These are phyloP conservation scores for Diaporthe sp. DNA, from an alignment of 2,329 filamentous ascomycete species.

Conservation along the genomic window DNA sequence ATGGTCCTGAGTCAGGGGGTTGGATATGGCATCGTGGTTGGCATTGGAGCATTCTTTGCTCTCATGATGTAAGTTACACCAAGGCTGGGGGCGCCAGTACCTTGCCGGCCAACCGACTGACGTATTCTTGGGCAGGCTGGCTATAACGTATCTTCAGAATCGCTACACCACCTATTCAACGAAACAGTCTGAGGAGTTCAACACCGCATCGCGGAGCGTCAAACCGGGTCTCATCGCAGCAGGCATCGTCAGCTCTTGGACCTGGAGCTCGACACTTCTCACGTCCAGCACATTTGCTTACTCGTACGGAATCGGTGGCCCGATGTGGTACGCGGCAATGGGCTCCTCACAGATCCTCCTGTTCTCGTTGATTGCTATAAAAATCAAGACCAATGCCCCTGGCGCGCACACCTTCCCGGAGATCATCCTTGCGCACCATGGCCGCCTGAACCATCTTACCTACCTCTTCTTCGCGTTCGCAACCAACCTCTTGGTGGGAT, in stretches of 20 bases:
- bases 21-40: conserved; percentile 62
- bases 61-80: conserved; percentile 47
- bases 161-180: conserved; percentile 51
- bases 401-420: conserved; percentile 55
- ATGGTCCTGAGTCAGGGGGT: conserved; percentile 37
- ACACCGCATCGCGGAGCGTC: conserved; percentile 54
- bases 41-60: conserved; percentile 57
- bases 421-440: conserved; percentile 51
- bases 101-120: not conserved
- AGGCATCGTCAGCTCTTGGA: conserved; percentile 60
- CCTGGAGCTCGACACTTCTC: conserved; percentile 57
- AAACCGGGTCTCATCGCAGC: conserved; percentile 57
- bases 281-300: conserved; percentile 54
- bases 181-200: conserved; percentile 57
- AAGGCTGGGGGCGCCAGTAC: not conserved
- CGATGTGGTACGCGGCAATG: conserved; percentile 54
- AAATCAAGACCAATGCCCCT: conserved; percentile 52
- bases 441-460: conserved; percentile 48
- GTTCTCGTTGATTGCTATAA: conserved; percentile 53
- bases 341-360: conserved; percentile 53
- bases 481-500: conserved; percentile 53
- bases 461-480: conserved; percentile 52
- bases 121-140: conserved; percentile 38
- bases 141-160: conserved; percentile 53
- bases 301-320: conserved; percentile 51